Percentiles rank a stretch among this genome's conserved stretches.
Conservation (phyloP, 1,284 basidiomycete species). For the Pisolithus thermaeus region DNA sequence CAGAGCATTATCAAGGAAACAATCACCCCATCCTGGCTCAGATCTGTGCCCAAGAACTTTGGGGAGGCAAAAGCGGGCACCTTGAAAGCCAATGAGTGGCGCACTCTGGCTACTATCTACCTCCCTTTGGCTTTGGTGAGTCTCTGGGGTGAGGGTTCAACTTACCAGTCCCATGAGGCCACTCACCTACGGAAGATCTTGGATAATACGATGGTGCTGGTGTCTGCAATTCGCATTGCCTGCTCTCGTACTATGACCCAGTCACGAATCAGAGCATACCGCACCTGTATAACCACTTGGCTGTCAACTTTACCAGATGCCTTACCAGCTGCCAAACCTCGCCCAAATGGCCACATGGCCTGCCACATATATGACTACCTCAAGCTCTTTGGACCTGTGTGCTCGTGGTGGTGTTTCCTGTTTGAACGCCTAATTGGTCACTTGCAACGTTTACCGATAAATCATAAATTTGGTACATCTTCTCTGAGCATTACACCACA, state of each 20-base stretch:
- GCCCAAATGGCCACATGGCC: neutral
- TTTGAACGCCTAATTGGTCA: slow-evolving; percentile 10
- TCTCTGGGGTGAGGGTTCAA: slow-evolving; percentile 3
- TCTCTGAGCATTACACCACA: neutral
- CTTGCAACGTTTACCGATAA: slow-evolving; percentile 8
- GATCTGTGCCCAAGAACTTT: slow-evolving; percentile 26
- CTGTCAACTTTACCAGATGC: neutral
- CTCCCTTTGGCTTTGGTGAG: slow-evolving; percentile 25
- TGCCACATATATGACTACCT: slow-evolving; percentile 6
- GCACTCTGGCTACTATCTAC: slow-evolving; percentile 24
- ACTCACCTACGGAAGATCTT: neutral
- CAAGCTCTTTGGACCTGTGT: slow-evolving; percentile 6
- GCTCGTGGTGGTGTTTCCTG: slow-evolving; percentile 11
- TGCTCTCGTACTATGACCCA: slow-evolving; percentile 8
- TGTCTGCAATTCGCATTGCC: slow-evolving; percentile 8
- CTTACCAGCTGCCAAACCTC: neutral
- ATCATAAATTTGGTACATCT: slow-evolving; percentile 9
- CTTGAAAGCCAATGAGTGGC: slow-evolving; percentile 31
- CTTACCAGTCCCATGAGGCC: neutral
- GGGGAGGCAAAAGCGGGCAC: slow-evolving; percentile 23
- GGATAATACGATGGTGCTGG: slow-evolving; percentile 11
- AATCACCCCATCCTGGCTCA: neutral
- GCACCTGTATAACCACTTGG: neutral
- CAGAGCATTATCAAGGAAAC: neutral
- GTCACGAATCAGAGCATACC: neutral